Evolutionary conservation across 805 yeast species (phyloP), one percentile per base, ranked within the genome.

Genomic region (Saccharomycopsis selenospora): DNA sequence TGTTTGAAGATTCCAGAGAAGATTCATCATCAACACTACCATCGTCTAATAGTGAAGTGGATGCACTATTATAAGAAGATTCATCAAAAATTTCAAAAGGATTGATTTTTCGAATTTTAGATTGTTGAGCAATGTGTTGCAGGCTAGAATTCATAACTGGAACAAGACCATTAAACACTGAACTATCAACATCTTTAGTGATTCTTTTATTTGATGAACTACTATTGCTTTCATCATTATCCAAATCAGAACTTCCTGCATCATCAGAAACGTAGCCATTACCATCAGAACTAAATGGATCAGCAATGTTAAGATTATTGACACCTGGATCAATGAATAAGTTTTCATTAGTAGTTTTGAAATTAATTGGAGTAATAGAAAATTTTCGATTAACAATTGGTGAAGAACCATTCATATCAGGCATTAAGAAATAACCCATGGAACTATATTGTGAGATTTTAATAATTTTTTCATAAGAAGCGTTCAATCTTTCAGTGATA

Each of bases 61-160:
- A 24, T 24, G 43, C 24, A 11, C 11, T 11, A 26, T 27, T 33
- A 60, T 80, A 80, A 27, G 78, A 70, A 1, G 84, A 80, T 56
- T 81, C 87, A 60, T 81, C 87, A 45, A 80, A 70, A 2, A 81
- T 71, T 54, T 81, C 87, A 60, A 71, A 81, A 0, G 85, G 75
- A 59, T 77, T 81, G 1, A 77, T 70, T 54, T 76, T 74, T 36
- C 56, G 41, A 13, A 47, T 41, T 14, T 46, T 50, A 14, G 41
- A 27, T 33, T 41, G 45, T 11, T 27, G 29, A 7, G 7, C 11
- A 11, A 26, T 17, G 30, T 28, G 28, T 5, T 18, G 45, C 23
- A n/a, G 45, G 18, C 6, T 27, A 7, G 29, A 10, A 22, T 30
- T 43, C 24, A 33, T 30, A 11, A 30, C 36, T 4, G 45, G 50